phyloP scores from a whole-genome alignment of 2,329 filamentous ascomycete species.

The Phyllosticta citrichinensis region DNA sequence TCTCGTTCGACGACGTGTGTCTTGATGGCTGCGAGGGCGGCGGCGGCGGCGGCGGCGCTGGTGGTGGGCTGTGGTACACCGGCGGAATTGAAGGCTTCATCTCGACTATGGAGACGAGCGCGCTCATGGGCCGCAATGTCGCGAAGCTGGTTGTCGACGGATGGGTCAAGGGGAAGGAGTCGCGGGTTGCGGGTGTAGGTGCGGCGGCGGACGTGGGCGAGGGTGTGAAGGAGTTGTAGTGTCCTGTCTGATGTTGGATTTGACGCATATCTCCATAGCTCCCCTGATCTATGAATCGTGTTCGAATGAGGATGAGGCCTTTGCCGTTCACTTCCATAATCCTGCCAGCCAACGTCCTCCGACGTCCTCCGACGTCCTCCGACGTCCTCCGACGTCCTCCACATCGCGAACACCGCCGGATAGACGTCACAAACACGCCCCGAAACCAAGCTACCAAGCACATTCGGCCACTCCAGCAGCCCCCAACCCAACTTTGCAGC shows the following conservation, averaged over 20 bases:
- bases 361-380: too few relatives aligned
- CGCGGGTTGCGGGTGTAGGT: background rate
- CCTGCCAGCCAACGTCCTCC: too few relatives aligned
- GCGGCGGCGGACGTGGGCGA: background rate
- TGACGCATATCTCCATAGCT: too few relatives aligned
- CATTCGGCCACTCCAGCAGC: too few relatives aligned
- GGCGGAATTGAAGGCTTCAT: slow-evolving; percentile 82
- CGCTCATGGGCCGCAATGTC: slow-evolving; percentile 81
- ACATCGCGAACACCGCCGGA: too few relatives aligned
- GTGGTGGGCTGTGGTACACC: slow-evolving; percentile 54
- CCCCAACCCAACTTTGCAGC: too few relatives aligned
- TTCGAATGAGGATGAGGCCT: too few relatives aligned
- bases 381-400: too few relatives aligned
- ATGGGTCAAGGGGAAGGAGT: slow-evolving; percentile 26
- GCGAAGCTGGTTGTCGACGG: slow-evolving; percentile 60
- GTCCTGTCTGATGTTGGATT: background rate
- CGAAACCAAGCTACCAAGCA: too few relatives aligned
- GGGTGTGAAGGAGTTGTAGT: slow-evolving; percentile 2
- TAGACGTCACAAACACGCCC: too few relatives aligned
- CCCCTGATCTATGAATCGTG: too few relatives aligned
- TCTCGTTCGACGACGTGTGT: slow-evolving; percentile 71
- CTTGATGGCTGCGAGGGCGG: background rate
- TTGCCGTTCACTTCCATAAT: too few relatives aligned
- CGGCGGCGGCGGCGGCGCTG: background rate
- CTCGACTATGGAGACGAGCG: slow-evolving; percentile 94